phyloP scores from a whole-genome alignment of 2,329 filamentous ascomycete genomes.

The Botrytis cinerea region DNA sequence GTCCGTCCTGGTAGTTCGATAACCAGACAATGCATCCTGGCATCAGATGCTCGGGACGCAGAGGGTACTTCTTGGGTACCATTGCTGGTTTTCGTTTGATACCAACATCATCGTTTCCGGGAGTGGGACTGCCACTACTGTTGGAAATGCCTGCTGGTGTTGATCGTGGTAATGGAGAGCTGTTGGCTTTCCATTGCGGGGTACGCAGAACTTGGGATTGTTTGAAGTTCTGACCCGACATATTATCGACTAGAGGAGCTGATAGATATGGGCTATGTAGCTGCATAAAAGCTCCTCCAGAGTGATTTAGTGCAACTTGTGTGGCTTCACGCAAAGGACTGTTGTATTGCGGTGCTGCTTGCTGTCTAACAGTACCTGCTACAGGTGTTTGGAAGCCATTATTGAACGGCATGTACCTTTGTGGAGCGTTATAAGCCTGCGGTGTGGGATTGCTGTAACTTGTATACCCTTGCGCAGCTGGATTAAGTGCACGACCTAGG shows the following conservation, averaged over 20 bases:
- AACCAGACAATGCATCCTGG: conserved; percentile 31
- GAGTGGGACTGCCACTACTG: not conserved
- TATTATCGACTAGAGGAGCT: accelerated
- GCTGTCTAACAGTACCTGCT: not conserved
- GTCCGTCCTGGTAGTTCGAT: not conserved
- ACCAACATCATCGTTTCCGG: not conserved
- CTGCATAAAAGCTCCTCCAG: not conserved
- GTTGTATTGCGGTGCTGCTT: not conserved
- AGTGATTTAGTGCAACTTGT: accelerated
- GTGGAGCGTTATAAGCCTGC: accelerated
- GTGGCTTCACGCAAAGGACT: accelerated
- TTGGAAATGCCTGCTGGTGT: not conserved
- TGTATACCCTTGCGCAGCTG: not conserved
- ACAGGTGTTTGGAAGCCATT: not conserved
- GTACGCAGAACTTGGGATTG: too few relatives aligned
- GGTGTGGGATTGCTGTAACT: too few relatives aligned
- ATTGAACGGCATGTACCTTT: not conserved
- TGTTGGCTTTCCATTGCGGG: not conserved
- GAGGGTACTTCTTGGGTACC: not conserved
- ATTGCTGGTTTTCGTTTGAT: not conserved
- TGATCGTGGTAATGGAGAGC: too few relatives aligned
- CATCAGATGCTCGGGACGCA: not conserved
- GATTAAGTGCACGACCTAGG: too few relatives aligned
- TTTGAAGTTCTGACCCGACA: not conserved
- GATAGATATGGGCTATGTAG: not conserved